Percentiles rank a stretch among this genome's conserved stretches.
phyloP scores from a whole-genome alignment of 1,284 basidiomycete genomes.

The Boletellus deceptivus region DNA sequence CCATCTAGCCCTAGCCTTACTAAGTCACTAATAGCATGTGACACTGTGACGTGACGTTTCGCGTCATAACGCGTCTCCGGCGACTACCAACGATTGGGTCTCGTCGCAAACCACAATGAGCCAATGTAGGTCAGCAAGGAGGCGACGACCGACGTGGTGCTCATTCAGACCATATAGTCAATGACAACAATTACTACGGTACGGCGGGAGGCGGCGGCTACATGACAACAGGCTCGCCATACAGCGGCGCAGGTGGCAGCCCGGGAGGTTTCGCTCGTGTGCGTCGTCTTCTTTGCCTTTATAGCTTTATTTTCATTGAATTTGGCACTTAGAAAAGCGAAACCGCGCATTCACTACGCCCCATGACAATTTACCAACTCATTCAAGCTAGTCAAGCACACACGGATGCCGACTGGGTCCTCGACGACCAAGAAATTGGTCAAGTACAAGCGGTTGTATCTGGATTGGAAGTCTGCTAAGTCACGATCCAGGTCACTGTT shows the following conservation, averaged over 20 bases:
- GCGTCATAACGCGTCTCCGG: slow-evolving; percentile 27
- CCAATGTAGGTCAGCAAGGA: slow-evolving; percentile 36
- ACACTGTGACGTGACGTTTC: slow-evolving; percentile 24
- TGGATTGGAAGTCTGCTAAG: not conserved
- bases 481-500: slow-evolving; percentile 54
- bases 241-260: slow-evolving; percentile 42
- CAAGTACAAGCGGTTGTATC: slow-evolving; percentile 50
- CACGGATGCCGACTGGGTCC: slow-evolving; percentile 83
- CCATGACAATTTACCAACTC: slow-evolving; percentile 85
- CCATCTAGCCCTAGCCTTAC: not conserved
- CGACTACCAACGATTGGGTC: not conserved
- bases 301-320: slow-evolving; percentile 1
- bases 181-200: slow-evolving; percentile 40
- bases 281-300: slow-evolving; percentile 11
- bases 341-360: slow-evolving; percentile 70
- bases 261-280: slow-evolving; percentile 44
- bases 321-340: slow-evolving; percentile 39
- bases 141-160: not conserved
- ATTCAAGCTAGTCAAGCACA: slow-evolving; percentile 77
- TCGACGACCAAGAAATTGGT: slow-evolving; percentile 80
- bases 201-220: slow-evolving; percentile 38
- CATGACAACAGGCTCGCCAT: slow-evolving; percentile 44
- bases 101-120: slow-evolving; percentile 35
- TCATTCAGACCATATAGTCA: slow-evolving; percentile 17
- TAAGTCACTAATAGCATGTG: no score